These are phyloP conservation scores for Fusarium hainanense DNA, from an alignment of 2,329 filamentous ascomycete species.

Conservation along the genomic window DNA sequence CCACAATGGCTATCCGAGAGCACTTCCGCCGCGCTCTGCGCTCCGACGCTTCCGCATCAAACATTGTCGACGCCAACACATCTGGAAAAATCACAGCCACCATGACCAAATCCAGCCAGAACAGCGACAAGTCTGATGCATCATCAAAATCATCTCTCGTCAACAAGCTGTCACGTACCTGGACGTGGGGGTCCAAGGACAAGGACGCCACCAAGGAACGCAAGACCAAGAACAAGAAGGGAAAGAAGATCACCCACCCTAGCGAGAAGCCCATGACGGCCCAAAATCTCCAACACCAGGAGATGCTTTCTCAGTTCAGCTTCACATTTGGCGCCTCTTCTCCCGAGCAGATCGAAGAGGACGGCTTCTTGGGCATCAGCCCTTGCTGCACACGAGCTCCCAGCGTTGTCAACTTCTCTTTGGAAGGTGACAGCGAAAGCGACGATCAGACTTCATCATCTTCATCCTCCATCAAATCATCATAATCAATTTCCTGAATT, in stretches of 20 bases:
- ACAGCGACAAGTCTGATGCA: conserved; percentile 40
- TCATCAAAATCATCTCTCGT: conserved; percentile 49
- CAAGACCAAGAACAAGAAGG: conserved; percentile 47
- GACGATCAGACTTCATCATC: conserved; percentile 37
- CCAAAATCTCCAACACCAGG: conserved; percentile 60
- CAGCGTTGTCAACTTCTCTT: conserved; percentile 49
- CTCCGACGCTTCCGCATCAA: conserved; percentile 50
- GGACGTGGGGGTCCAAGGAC: conserved; percentile 48
- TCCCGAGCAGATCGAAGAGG: conserved; percentile 49
- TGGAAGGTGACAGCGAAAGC: conserved; percentile 40
- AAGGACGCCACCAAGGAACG: conserved; percentile 47
- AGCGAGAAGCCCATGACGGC: conserved; percentile 59
- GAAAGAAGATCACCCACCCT: conserved; percentile 51
- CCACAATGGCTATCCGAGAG: conserved; percentile 56
- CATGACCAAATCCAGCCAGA: conserved; percentile 47
- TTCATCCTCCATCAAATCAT: conserved; percentile 37
- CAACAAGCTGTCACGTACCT: conserved; percentile 47
- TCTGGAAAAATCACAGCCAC: conserved; percentile 46
- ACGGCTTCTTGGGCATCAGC: conserved; percentile 55
- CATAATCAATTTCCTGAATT: conserved; percentile 37
- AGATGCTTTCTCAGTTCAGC: conserved; percentile 59
- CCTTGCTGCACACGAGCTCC: conserved; percentile 57
- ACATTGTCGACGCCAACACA: conserved; percentile 48
- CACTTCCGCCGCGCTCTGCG: conserved; percentile 56
- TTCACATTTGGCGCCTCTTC: conserved; percentile 58